Percentiles rank a stretch among this genome's conserved stretches.
These are phyloP conservation scores for Magnusiomyces magnusii DNA, from an alignment of 1,139 yeast species.

Conservation along the genomic window DNA sequence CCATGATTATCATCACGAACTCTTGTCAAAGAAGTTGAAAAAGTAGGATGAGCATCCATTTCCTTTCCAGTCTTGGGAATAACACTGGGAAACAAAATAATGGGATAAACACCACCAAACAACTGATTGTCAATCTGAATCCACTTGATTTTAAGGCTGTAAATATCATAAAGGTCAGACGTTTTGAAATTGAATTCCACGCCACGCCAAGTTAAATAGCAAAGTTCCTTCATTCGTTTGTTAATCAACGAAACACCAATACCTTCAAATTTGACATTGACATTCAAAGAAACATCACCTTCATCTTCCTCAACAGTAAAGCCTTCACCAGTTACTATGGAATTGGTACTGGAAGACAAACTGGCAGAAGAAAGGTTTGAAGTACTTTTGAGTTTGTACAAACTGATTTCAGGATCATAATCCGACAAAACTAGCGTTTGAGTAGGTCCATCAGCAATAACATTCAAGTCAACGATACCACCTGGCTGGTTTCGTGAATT, in stretches of 20 bases:
- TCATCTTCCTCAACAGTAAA: slow-evolving; percentile 56
- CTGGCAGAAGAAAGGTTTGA: slow-evolving; percentile 12
- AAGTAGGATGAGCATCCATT: slow-evolving; percentile 81
- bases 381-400: slow-evolving; percentile 44
- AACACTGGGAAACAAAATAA: slow-evolving; percentile 83
- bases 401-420: slow-evolving; percentile 68
- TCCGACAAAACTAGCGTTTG: slow-evolving; percentile 80
- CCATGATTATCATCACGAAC: slow-evolving; percentile 90
- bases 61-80: slow-evolving; percentile 81
- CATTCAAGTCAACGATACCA: slow-evolving; percentile 72
- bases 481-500: slow-evolving; percentile 34
- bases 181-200: slow-evolving; percentile 75
- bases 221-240: slow-evolving; percentile 61
- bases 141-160: slow-evolving; percentile 84
- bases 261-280: slow-evolving; percentile 71
- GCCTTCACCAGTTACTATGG: slow-evolving; percentile 5
- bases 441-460: slow-evolving; percentile 93
- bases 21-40: slow-evolving; percentile 74
- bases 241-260: slow-evolving; percentile 82
- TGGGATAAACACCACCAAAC: slow-evolving; percentile 84
- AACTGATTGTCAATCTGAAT: slow-evolving; percentile 88
- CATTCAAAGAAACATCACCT: slow-evolving; percentile 41
- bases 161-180: slow-evolving; percentile 74
- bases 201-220: slow-evolving; percentile 75
- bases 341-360: slow-evolving; percentile 8